These are phyloP conservation scores for Funneliformis mosseae DNA, from an alignment of 192 early-diverging fungal genomes.

Conservation along the genomic window DNA sequence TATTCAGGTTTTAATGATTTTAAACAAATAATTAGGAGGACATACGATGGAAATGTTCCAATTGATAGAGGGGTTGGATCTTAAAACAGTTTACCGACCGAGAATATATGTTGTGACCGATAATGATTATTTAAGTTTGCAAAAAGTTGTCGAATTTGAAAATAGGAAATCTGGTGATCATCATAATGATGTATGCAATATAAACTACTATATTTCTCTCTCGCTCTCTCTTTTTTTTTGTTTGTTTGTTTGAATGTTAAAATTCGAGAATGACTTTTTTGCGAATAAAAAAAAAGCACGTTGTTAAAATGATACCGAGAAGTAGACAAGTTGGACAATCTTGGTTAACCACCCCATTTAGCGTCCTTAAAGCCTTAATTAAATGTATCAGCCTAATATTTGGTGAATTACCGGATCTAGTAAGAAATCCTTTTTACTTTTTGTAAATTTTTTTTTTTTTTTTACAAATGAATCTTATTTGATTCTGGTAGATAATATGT, in stretches of 20 bases:
- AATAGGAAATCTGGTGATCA: constrained; percentile 22
- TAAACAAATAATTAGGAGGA: constrained; percentile 62
- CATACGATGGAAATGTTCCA: constrained; percentile 93
- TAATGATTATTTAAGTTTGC: constrained; percentile 61
- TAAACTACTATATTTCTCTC: not conserved
- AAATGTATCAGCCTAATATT: constrained; percentile 45
- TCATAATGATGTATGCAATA: constrained; percentile 16
- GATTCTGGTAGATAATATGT: constrained; percentile 62
- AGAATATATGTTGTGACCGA: constrained; percentile 76
- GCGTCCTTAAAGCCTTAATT: constrained; percentile 48
- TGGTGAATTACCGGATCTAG: constrained; percentile 57
- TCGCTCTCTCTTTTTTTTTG: not conserved
- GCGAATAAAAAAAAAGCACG: constrained; percentile 32
- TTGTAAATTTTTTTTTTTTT: not conserved
- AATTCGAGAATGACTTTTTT: too few species aligned
- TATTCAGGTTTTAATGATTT: constrained; percentile 4
- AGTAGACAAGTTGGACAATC: constrained; percentile 76
- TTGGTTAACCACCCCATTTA: constrained; percentile 57
- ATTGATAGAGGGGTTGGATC: constrained; percentile 65
- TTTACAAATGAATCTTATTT: not conserved
- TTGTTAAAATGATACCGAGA: constrained; percentile 64
- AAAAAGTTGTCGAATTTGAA: constrained; percentile 59
- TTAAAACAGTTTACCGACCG: constrained; percentile 53
- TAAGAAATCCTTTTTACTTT: constrained; percentile 38
- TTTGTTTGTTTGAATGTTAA: too few species aligned